phyloP scores from a whole-genome alignment of 495 filamentous ascomycete genomes.

The Talaromyces ruber region DNA sequence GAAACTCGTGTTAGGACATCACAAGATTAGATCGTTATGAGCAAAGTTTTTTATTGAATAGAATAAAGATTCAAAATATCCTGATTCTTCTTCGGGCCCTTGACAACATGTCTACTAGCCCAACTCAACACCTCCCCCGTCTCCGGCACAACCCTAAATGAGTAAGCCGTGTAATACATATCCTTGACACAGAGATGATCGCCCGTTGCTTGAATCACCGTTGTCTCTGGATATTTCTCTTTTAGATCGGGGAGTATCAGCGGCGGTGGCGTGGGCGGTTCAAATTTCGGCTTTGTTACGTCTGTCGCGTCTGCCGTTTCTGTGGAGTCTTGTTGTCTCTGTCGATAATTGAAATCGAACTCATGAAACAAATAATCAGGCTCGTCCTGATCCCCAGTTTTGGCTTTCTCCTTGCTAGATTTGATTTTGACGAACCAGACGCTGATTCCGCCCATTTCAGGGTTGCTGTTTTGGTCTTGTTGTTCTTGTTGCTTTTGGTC shows the following conservation, averaged over 20 bases:
- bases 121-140: constrained; percentile 34
- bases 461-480: not conserved
- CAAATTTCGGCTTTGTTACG: not conserved
- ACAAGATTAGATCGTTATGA: no score
- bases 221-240: constrained; percentile 10
- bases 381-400: constrained; percentile 17
- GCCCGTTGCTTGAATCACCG: constrained; percentile 27
- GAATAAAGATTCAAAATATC: constrained; percentile 31
- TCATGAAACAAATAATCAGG: constrained; percentile 40
- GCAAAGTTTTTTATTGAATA: constrained; percentile 1
- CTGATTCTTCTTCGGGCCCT: constrained; percentile 39
- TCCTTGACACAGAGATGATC: constrained; percentile 41
- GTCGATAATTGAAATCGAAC: constrained; percentile 21
- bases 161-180: constrained; percentile 41
- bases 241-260: not conserved
- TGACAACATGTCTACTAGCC: constrained; percentile 39
- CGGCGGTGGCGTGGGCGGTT: not conserved
- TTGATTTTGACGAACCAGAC: constrained; percentile 39
- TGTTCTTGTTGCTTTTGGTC: not conserved
- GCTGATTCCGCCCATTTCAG: constrained; percentile 20
- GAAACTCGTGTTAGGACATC: no score
- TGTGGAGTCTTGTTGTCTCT: not conserved
- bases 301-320: not conserved
- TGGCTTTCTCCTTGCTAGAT: not conserved
- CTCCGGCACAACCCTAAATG: constrained; percentile 27